Base-by-base conservation (phyloP, 192 early-diverging fungal species). In the Lobosporangium transversale region DNA sequence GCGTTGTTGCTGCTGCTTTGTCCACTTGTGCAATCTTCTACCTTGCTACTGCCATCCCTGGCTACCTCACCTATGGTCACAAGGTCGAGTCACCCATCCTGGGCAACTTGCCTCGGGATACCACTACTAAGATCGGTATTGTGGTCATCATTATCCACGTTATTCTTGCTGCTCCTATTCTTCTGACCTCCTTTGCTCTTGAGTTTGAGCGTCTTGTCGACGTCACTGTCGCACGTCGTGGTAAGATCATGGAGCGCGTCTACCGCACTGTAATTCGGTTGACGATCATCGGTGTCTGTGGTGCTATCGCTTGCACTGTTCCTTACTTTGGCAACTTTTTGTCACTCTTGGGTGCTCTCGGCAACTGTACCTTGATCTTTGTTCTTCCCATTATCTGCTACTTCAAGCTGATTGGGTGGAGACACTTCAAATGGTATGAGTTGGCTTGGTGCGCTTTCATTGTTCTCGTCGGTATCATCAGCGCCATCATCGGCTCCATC, bases 121-220 rank as follows among this genome's bases (percentile, higher is more conserved):
- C 73, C 30, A 53, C 18, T 70, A 37, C 70, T 83, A 66, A 91
- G 79, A 64, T 84, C 21, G 78, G 81, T 26, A 86, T 88, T 15
- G 80, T 90, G 26, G 80, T 95, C 17, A 93, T 95, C 50, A 93
- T 89, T n/a, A 68, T 89, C 37, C 91, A 95, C 53, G 89, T 94
- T 4, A 68, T 95, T 8, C 84, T 92, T 48, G 89, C 94, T 1
- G 86, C 89, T 9, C 94, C 94, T 5, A 79, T 95, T n/a, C 70
- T 93, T 56, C 67, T 92, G 37, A 92, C 90, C 0, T 87, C 92
- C 1, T 87, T 91, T 23, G 83, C 91, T 10, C 69, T 89, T n/a
- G 92, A 93, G 65, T 70, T 90, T 40, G 94, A 95, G 79, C 73
- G 88, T 53, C 81, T 81, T 20, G 37, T 92, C 24, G 81, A 85